Evolutionary conservation across 345 rosid species (phyloP), one percentile per base, ranked within the genome.

Genomic region (Erodium maritimum): DNA sequence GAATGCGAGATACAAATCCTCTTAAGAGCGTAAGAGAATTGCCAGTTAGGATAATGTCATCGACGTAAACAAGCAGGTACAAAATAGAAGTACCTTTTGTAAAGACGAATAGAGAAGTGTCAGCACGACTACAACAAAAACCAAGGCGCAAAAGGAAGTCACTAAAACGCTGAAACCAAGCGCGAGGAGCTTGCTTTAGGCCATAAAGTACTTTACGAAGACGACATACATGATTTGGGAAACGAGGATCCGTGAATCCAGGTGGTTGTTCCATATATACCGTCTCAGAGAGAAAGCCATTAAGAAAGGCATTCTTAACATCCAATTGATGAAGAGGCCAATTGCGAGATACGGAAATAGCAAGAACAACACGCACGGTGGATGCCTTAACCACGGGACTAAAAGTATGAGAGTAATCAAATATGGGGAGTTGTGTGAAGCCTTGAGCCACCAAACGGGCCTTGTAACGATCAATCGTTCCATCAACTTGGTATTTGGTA

Each of bases 111-210:
- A 57, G 45, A 17, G 48, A 57, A 5, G 60, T 12, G 33, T 57
- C 20, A 23, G 46, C 46, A 17, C 17, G 0, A 13, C 21, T 24
- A 1, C 21, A 0, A 18, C 1, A 24, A 33, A 57, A 57, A 7
- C 50, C 50, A 57, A 57, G 18, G 19, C 21, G 8, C 24, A 2
- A 34, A 14, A 54, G 21, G 10, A 54, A 54, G 4, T 9, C 5
- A 17, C 17, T 54, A 24, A 54, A 54, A 54, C 57, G 25, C 57
- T 54, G 21, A 54, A 54, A 54, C 23, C 23, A 54, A 7, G 57
- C 57, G 11, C 57, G 57, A 54, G 57, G 8, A n/a, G n/a, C n/a
- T n/a, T n/a, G n/a, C n/a, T n/a, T n/a, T n/a, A n/a, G n/a, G n/a
- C n/a, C n/a, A n/a, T n/a, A n/a, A n/a, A n/a, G n/a, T n/a, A n/a